phyloP scores from a whole-genome alignment of 2,329 filamentous ascomycete genomes.

The Colletotrichum graminicola region DNA sequence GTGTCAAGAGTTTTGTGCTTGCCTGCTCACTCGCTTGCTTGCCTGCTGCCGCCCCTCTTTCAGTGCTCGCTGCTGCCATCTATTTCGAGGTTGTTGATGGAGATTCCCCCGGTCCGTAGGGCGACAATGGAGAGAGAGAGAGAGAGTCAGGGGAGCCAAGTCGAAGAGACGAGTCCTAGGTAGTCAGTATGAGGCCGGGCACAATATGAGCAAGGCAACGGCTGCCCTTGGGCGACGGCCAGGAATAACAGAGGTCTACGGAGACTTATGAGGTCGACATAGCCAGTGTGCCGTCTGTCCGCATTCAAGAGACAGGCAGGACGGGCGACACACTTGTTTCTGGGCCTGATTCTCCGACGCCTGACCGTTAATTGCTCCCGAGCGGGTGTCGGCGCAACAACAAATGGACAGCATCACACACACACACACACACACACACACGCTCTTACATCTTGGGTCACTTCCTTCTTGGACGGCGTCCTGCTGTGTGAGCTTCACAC shows the following conservation, averaged over 20 bases:
- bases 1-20: conserved; percentile 17
- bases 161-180: not conserved
- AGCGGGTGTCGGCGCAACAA: conserved; percentile 22
- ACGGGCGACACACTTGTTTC: not conserved
- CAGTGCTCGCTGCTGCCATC: not conserved
- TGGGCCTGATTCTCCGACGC: not conserved
- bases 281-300: not conserved
- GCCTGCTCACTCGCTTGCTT: not conserved
- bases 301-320: not conserved
- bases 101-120: conserved; percentile 12
- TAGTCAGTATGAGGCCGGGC: not conserved
- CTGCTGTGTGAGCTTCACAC: conserved; percentile 7
- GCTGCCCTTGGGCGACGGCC: not conserved
- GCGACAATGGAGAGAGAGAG: not conserved
- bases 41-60: not conserved
- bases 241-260: not conserved
- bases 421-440: not conserved
- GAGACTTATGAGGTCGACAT: not conserved
- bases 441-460: not conserved
- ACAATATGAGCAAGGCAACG: not conserved
- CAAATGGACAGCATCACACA: conserved; percentile 6
- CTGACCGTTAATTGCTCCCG: not conserved
- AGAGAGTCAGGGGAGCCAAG: not conserved
- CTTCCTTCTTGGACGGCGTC: conserved; percentile 2
- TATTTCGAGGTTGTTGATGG: not conserved